phyloP scores from a whole-genome alignment of 352 stramenopile genomes.

The Pythium monospermum region DNA sequence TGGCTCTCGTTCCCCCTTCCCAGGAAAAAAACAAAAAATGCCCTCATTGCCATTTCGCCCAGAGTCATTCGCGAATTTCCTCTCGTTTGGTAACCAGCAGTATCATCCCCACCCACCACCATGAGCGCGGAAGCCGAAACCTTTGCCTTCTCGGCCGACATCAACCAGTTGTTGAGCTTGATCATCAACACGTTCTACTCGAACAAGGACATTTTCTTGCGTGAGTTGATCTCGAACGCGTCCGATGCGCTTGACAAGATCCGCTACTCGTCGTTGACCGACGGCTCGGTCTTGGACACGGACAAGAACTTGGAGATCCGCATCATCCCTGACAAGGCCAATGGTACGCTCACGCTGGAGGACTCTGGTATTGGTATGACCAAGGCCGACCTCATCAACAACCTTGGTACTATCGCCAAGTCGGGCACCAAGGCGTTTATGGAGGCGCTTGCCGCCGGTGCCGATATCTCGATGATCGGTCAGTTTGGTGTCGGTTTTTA shows the following conservation, averaged over 20 bases:
- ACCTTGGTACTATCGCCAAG: slow-evolving; percentile 99
- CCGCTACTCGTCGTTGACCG: slow-evolving; percentile 95
- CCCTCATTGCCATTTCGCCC: background rate
- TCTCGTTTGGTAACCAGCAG: slow-evolving; percentile 26
- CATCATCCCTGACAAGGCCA: slow-evolving; percentile 99
- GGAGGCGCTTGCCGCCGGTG: slow-evolving; percentile 96
- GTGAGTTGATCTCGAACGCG: slow-evolving; percentile 96
- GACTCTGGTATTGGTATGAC: slow-evolving; percentile 99
- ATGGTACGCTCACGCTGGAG: slow-evolving; percentile 98
- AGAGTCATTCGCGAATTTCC: slow-evolving; percentile 47
- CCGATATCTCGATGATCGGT: slow-evolving; percentile 99
- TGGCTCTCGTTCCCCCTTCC: background rate
- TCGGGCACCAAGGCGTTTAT: slow-evolving; percentile 99
- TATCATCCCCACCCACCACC: slow-evolving; percentile 12
- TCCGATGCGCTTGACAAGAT: slow-evolving; percentile 98
- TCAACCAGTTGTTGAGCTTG: slow-evolving; percentile 99
- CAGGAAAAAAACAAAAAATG: too few species aligned
- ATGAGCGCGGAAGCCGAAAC: slow-evolving; percentile 94
- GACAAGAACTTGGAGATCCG: slow-evolving; percentile 99
- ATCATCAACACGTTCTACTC: slow-evolving; percentile 99
- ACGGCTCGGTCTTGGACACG: slow-evolving; percentile 93
- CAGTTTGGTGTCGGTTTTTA: slow-evolving; percentile 99
- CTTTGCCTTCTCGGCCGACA: slow-evolving; percentile 99
- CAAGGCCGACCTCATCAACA: slow-evolving; percentile 99
- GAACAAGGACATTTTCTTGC: slow-evolving; percentile 99